Evolutionary conservation across 768 basidiomycete genomes (phyloP), one percentile per base, ranked within the genome.

Genomic region (Stropharia rugosoannulata): DNA sequence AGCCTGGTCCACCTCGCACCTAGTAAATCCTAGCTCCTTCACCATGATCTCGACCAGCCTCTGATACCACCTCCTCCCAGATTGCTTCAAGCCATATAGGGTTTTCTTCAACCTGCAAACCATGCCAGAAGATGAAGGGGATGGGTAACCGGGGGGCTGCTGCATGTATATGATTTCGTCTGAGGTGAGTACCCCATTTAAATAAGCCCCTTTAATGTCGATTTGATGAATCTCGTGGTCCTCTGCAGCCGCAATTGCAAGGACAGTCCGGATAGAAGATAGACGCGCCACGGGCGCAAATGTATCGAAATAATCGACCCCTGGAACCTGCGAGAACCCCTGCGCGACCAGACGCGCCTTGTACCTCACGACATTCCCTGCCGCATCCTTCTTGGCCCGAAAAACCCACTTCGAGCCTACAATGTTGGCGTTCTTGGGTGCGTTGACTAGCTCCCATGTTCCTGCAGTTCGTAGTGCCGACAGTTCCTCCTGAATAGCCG

Each of bases 131-230:
- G 22, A 22, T 22, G 22, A 22, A 22, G 22, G 22, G 22, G 22
- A 22, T 22, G 22, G 22, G 22, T 22, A 22, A 4, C 32, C 71
- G 0, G 64, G 67, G 2, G 75, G 74, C 40, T 72, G 68, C 12
- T 65, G 27, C 74, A 80, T 78, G 62, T 72, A 81, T 42, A 81
- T 74, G 1, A 40, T 25, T 42, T 73, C 66, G 13, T 67, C 52
- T 39, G 51, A 11, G 35, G 65, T 67, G 29, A 80, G 70, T n/a
- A 70, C 59, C 19, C 66, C 60, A 63, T 70, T 75, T 0, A 81
- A 69, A 60, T 71, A 81, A 0, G 75, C 75, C 0, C 65, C 65
- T 22, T 75, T 73, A 47, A 80, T 67, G 56, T 80, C 74, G n/a
- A 77, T 66, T 37, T 66, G 70, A 52, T 76, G 62, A 1, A 79